Evolutionary conservation across 176 grass and related monocot species (phyloP).

Genomic region (Oryza nivara): DNA sequence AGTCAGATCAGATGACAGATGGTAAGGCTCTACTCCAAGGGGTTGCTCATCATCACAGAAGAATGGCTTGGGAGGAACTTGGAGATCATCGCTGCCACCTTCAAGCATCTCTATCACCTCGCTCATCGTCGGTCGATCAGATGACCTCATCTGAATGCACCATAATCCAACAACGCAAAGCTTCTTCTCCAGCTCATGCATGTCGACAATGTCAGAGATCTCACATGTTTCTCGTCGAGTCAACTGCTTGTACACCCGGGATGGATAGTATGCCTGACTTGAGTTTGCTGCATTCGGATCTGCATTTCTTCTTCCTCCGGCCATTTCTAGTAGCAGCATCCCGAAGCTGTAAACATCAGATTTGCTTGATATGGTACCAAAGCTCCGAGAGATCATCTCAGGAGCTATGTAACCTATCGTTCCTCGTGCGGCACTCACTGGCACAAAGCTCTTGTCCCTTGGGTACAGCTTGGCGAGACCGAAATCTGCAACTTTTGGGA

Average conservation of each 20-base stretch:
- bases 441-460: no score
- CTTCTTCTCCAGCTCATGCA: constrained; percentile 41
- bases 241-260: constrained; percentile 41
- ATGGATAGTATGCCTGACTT: background rate
- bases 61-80: background rate
- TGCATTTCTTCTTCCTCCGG: background rate
- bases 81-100: background rate
- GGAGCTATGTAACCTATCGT: no score
- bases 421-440: no score
- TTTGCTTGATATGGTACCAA: no score
- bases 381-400: no score
- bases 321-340: no score
- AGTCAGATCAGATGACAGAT: background rate
- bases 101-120: constrained; percentile 57
- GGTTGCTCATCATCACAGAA: background rate
- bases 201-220: background rate
- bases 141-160: constrained; percentile 49
- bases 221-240: background rate
- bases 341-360: no score
- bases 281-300: background rate
- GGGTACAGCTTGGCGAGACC: no score
- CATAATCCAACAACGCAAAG: constrained; percentile 5
- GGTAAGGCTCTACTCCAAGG: background rate
- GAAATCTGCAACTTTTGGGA: no score
- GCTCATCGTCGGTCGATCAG: background rate